Percentiles rank a stretch among this genome's conserved stretches.
phyloP scores from a whole-genome alignment of 768 basidiomycete species.

The Boletus subparvulus region DNA sequence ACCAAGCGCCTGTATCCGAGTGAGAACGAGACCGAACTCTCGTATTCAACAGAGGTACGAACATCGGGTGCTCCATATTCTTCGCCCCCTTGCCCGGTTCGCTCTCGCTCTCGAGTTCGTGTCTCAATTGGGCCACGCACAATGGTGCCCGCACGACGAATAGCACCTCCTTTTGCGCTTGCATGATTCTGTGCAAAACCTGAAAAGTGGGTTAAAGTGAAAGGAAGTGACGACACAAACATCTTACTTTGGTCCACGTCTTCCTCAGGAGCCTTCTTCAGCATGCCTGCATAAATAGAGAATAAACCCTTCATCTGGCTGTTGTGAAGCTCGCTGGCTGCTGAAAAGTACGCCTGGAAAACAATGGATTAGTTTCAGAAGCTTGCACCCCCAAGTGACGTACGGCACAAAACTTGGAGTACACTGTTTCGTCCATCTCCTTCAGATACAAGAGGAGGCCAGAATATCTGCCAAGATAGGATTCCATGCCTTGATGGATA shows the following conservation, averaged over 20 bases:
- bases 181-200: slow-evolving; percentile 44
- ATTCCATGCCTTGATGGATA: slow-evolving; percentile 74
- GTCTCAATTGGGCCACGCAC: slow-evolving; percentile 75
- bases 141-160: slow-evolving; percentile 81
- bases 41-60: slow-evolving; percentile 12
- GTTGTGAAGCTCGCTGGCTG: slow-evolving; percentile 77
- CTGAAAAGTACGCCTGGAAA: slow-evolving; percentile 86
- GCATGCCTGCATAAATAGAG: slow-evolving; percentile 49
- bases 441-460: slow-evolving; percentile 91
- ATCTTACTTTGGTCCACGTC: slow-evolving; percentile 67
- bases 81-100: slow-evolving; percentile 54
- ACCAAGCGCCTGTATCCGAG: slow-evolving; percentile 59
- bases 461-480: slow-evolving; percentile 82
- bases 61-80: slow-evolving; percentile 75
- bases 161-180: slow-evolving; percentile 48
- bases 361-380: slow-evolving; percentile 1
- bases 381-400: slow-evolving; percentile 28
- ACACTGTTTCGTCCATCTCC: slow-evolving; percentile 91
- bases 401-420: slow-evolving; percentile 89
- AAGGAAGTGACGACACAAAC: not conserved
- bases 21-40: not conserved
- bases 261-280: slow-evolving; percentile 72
- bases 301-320: slow-evolving; percentile 78
- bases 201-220: slow-evolving; percentile 23
- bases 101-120: slow-evolving; percentile 45